Evolutionary conservation across 2,329 filamentous ascomycete species (phyloP).

Genomic region (Epichloe scottii): DNA sequence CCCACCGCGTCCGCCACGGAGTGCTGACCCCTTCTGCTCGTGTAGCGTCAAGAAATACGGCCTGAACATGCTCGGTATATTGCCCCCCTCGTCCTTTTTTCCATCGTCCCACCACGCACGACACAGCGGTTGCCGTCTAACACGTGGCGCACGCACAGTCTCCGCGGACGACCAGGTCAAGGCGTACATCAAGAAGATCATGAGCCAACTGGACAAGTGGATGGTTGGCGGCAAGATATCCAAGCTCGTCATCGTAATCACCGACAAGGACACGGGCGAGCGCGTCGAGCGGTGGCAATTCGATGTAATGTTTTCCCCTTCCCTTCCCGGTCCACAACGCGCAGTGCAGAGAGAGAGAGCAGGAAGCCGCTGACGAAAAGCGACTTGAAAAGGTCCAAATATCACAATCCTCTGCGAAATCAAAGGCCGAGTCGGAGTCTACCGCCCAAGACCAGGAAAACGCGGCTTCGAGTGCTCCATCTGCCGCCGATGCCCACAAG

Average conservation of each 20-base stretch:
- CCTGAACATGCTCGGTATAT: slow-evolving; percentile 80
- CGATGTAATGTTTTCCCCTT: slow-evolving; percentile 45
- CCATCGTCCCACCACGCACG: too few species aligned
- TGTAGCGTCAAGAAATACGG: slow-evolving; percentile 89
- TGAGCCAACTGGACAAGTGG: slow-evolving; percentile 95
- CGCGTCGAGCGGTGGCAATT: slow-evolving; percentile 98
- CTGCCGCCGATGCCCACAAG: slow-evolving; percentile 49
- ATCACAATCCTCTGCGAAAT: slow-evolving; percentile 17
- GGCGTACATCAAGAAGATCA: slow-evolving; percentile 98
- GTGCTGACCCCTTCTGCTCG: neutral
- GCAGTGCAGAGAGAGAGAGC: neutral
- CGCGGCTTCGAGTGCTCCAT: slow-evolving; percentile 20
- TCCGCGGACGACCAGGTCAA: slow-evolving; percentile 97
- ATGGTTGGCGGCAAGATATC: slow-evolving; percentile 96
- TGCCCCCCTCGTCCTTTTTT: too few species aligned
- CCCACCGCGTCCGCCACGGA: neutral
- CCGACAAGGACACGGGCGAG: slow-evolving; percentile 91
- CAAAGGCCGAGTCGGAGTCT: slow-evolving; percentile 28
- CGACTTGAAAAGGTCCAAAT: slow-evolving; percentile 12
- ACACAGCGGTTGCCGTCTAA: slow-evolving; percentile 7
- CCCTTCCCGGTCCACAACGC: neutral
- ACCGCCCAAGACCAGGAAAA: slow-evolving; percentile 60
- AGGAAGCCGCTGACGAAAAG: slow-evolving; percentile 4
- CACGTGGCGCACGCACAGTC: slow-evolving; percentile 36
- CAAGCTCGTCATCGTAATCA: slow-evolving; percentile 92